These are phyloP conservation scores for Fagus crenata DNA, from an alignment of 306 rosid genomes.

Conservation along the genomic window DNA sequence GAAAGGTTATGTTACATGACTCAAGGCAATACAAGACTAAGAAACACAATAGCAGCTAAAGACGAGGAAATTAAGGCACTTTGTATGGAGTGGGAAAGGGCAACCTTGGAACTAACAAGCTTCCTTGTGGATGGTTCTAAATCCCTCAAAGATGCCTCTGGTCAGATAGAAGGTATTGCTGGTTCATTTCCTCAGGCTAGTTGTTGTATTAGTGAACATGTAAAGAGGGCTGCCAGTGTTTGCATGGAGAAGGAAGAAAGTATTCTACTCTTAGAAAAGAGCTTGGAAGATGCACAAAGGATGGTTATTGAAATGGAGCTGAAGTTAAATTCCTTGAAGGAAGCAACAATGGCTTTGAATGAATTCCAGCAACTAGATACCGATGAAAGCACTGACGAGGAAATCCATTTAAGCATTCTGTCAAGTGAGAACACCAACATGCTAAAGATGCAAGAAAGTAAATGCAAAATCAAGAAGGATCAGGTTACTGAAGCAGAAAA, in stretches of 20 bases:
- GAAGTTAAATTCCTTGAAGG: slow-evolving; percentile 74
- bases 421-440: slow-evolving; percentile 50
- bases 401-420: slow-evolving; percentile 36
- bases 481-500: slow-evolving; percentile 50
- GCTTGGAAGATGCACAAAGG: slow-evolving; percentile 77
- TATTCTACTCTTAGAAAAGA: slow-evolving; percentile 60
- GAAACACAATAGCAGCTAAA: slow-evolving; percentile 54
- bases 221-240: slow-evolving; percentile 66
- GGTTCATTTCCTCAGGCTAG: slow-evolving; percentile 69
- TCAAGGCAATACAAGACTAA: slow-evolving; percentile 67
- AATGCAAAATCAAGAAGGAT: slow-evolving; percentile 40
- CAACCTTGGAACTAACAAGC: slow-evolving; percentile 70
- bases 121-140: slow-evolving; percentile 89
- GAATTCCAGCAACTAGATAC: slow-evolving; percentile 51
- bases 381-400: slow-evolving; percentile 40
- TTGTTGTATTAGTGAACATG: slow-evolving; percentile 59
- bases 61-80: slow-evolving; percentile 58
- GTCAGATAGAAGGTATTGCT: slow-evolving; percentile 68
- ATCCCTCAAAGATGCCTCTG: slow-evolving; percentile 76
- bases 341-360: slow-evolving; percentile 66
- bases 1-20: slow-evolving; percentile 52
- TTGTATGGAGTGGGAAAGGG: slow-evolving; percentile 80
- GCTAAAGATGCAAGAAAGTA: slow-evolving; percentile 45
- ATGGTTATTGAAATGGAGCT: slow-evolving; percentile 67
- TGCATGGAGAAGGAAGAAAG: slow-evolving; percentile 84